Evolutionary conservation across 768 basidiomycete genomes (phyloP), one percentile per base, ranked within the genome.

Genomic region (Leccinum subgranulosum): DNA sequence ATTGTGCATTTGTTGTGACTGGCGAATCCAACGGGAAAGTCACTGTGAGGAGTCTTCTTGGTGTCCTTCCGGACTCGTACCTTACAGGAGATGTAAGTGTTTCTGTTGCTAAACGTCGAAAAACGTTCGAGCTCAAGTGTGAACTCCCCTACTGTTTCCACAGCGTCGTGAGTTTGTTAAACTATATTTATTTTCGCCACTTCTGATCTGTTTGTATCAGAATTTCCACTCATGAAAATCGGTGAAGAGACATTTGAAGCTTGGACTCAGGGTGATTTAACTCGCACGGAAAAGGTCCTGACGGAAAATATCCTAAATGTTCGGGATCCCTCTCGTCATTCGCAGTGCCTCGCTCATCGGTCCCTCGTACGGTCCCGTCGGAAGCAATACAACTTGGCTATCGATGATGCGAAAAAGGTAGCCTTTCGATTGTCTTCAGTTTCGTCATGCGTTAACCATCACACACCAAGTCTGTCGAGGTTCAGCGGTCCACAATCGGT

Each of bases 321-420:
- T 0, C 28, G 15, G 1, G 21, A 25, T 21, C 17, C 21, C 19
- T 34, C n/a, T 28, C 34, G 25, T n/a, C 50, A 15, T 9, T 31
- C 60, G 6, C 29, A 14, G 1, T 19, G 36, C 7, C 60, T 60
- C 0, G 58, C 60, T 15, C 28, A 47, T 2, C 60, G 53, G 0
- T 19, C 58, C 2, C 15, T 60, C 6, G 12, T 51, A 6, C 43
- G 58, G 5, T n/a, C 9, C 0, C 60, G 45, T 9, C n/a, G n/a
- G 11, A 25, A 33, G 3, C 34, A 50, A 6, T 46, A 23, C 7
- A 36, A 52, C 1, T 36, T 21, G 15, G 60, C 55, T 15, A 28
- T 57, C 3, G 53, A 54, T 2, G 61, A 61, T 27, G 60, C 55
- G 0, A 54, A 36, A 47, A 14, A 36, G 53, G 61, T 63, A 27